Conservation (phyloP, 2,329 filamentous ascomycete species). For the Microdochium paspali region DNA sequence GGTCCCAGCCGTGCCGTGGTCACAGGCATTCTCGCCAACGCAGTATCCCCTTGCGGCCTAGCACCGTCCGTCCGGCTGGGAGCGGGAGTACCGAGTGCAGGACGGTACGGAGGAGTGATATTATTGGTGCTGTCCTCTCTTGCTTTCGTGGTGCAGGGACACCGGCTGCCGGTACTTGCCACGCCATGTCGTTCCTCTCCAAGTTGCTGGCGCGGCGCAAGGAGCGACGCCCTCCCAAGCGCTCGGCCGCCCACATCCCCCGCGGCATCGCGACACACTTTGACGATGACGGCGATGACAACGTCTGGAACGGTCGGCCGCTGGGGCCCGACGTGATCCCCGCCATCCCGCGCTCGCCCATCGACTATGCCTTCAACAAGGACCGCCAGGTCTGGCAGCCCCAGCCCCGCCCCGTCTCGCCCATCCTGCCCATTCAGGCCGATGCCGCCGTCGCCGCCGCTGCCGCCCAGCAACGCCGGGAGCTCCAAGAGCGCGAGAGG, state of each 20-base stretch:
- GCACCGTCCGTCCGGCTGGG: too few species aligned
- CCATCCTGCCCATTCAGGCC: background rate
- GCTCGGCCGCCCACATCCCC: background rate
- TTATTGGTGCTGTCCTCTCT: too few species aligned
- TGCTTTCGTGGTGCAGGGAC: too few species aligned
- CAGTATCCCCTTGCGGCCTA: too few species aligned
- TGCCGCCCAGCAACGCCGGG: too few species aligned
- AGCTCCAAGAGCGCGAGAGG: background rate
- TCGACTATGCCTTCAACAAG: background rate
- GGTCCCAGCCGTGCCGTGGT: too few species aligned
- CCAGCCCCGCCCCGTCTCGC: background rate
- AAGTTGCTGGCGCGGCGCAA: background rate
- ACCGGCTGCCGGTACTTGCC: too few species aligned
- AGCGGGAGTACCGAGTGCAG: too few species aligned
- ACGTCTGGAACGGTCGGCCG: background rate
- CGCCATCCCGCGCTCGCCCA: background rate
- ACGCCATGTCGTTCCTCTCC: background rate
- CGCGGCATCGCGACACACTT: background rate
- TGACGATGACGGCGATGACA: background rate
- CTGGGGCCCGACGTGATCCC: background rate
- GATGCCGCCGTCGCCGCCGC: too few species aligned
- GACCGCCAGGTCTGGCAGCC: background rate
- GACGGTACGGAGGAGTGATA: too few species aligned
- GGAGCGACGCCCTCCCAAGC: background rate
- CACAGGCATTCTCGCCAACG: too few species aligned